Evolutionary conservation across 2,329 filamentous ascomycete genomes (phyloP).

Genomic region (Beauveria varroae): DNA sequence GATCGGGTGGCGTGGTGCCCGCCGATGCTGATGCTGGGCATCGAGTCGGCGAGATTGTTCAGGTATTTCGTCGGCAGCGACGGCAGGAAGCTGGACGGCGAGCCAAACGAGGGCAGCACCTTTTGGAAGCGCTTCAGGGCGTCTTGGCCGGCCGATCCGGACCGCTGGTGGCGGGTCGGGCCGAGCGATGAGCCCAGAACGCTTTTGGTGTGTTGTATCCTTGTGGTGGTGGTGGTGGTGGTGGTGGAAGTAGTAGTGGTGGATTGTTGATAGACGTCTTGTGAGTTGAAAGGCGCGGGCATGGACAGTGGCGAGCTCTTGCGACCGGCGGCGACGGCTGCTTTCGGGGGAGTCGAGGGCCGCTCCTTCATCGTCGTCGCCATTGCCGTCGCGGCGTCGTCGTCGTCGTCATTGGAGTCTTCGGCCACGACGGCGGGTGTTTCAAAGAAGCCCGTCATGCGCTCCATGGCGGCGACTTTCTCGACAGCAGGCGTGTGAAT

Average conservation of each 20-base stretch:
- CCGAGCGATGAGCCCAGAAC: slow-evolving; percentile 39
- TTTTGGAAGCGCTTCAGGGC: slow-evolving; percentile 50
- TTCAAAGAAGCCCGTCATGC: slow-evolving; percentile 22
- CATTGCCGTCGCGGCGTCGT: neutral
- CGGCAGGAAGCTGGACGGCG: slow-evolving; percentile 25
- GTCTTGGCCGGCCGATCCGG: slow-evolving; percentile 49
- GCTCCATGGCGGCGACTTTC: slow-evolving; percentile 48
- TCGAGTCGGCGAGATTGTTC: slow-evolving; percentile 12
- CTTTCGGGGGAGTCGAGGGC: neutral
- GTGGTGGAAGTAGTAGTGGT: too few relatives aligned
- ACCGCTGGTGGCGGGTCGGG: slow-evolving; percentile 39
- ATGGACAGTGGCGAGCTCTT: neutral
- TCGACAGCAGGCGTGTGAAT: slow-evolving; percentile 49
- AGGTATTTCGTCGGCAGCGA: slow-evolving; percentile 30
- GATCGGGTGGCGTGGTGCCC: slow-evolving; percentile 7
- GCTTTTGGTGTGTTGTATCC: slow-evolving; percentile 19
- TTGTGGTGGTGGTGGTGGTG: neutral
- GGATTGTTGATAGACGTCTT: neutral
- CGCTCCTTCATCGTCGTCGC: neutral
- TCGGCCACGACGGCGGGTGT: slow-evolving; percentile 11
- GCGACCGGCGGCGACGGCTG: neutral
- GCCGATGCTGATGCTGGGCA: slow-evolving; percentile 15
- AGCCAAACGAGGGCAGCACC: slow-evolving; percentile 44
- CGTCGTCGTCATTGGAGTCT: slow-evolving; percentile 15
- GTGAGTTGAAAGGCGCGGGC: slow-evolving; percentile 12